phyloP scores from a whole-genome alignment of 2,329 filamentous ascomycete species.

The Aureobasidium vineae region DNA sequence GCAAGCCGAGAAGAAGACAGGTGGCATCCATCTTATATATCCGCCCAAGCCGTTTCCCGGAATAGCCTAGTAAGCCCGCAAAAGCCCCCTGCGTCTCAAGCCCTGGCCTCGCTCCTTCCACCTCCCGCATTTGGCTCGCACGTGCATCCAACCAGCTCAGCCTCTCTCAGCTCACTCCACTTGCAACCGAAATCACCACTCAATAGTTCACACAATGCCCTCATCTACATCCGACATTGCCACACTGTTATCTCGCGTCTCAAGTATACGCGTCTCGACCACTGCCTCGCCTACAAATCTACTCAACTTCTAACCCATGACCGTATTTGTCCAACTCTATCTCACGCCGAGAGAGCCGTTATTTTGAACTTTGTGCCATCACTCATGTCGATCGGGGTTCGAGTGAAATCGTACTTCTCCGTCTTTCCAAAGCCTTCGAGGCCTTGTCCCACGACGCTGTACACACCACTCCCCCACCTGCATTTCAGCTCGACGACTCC shows the following conservation, averaged over 20 bases:
- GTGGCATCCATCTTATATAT: slow-evolving; percentile 8
- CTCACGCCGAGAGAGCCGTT: slow-evolving; percentile 3
- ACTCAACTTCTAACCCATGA: background rate
- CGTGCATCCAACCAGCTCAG: slow-evolving; percentile 3
- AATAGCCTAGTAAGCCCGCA: background rate
- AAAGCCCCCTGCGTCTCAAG: background rate
- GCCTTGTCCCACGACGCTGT: background rate
- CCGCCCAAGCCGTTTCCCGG: background rate
- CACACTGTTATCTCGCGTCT: background rate
- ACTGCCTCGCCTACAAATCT: background rate
- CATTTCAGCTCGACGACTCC: slow-evolving; percentile 5
- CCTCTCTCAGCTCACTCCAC: slow-evolving; percentile 6
- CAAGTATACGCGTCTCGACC: background rate
- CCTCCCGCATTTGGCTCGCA: slow-evolving; percentile 1
- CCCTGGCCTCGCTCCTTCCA: background rate
- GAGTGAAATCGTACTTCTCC: slow-evolving; percentile 5
- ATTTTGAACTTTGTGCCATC: background rate
- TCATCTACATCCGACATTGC: background rate
- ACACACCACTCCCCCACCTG: background rate
- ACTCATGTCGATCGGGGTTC: slow-evolving; percentile 4
- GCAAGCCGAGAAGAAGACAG: background rate
- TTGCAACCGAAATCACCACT: slow-evolving; percentile 6
- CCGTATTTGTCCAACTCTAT: background rate
- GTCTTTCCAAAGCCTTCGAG: slow-evolving; percentile 18
- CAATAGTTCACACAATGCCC: background rate